Conservation (phyloP, 1,284 basidiomycete genomes). For the Pholiota adiposa region DNA sequence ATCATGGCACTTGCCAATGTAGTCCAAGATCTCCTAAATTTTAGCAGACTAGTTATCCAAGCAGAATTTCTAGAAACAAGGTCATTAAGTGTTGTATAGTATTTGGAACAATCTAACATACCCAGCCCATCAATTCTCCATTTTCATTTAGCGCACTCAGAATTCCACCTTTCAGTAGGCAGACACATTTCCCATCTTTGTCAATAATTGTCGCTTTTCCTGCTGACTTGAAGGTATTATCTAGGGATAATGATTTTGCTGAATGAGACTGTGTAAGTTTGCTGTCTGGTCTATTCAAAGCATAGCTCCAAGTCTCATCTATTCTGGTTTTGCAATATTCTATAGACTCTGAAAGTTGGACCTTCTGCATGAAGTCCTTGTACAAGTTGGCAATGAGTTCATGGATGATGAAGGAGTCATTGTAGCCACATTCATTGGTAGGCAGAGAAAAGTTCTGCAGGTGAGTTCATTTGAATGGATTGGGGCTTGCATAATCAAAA, state of each 20-base stretch:
- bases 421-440: not conserved
- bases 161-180: conserved; percentile 12
- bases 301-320: conserved; percentile 1
- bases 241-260: conserved; percentile 9
- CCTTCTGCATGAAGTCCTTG: conserved; percentile 2
- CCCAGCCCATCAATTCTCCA: conserved; percentile 11
- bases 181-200: not conserved
- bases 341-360: conserved; percentile 1
- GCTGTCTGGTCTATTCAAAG: no score
- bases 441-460: not conserved
- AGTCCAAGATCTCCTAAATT: no score
- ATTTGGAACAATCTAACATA: not conserved
- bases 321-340: conserved; percentile 9
- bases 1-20: not conserved
- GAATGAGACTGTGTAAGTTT: no score
- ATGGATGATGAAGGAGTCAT: not conserved
- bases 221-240: conserved; percentile 17
- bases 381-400: conserved; percentile 10
- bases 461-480: no score
- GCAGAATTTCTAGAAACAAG: no score
- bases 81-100: no score
- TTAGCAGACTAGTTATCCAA: no score
- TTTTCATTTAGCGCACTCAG: conserved; percentile 14
- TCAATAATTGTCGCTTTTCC: conserved; percentile 10
- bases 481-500: not conserved